Conservation (phyloP, 352 stramenopile genomes). For the Pythium graminicola region DNA sequence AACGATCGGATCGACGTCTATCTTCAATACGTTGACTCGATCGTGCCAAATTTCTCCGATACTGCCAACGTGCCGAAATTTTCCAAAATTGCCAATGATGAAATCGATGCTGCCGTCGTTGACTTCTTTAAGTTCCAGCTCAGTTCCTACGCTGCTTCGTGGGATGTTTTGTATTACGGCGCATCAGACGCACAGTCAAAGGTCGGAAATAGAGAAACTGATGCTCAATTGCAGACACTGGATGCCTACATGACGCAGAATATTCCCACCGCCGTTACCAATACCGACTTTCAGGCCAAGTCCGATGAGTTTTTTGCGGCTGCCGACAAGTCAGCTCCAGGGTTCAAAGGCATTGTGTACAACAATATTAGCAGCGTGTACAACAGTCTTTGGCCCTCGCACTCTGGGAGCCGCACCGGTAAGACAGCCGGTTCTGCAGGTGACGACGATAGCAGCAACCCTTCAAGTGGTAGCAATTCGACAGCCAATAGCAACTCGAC, state of each 20-base stretch:
- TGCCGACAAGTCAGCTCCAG: not conserved
- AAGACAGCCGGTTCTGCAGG: not conserved
- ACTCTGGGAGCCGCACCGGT: not conserved
- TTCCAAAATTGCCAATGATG: not conserved
- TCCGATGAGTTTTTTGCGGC: slow-evolving; percentile 1
- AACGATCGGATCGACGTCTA: slow-evolving; percentile 1
- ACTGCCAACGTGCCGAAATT: not conserved
- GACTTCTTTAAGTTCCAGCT: slow-evolving; percentile 14
- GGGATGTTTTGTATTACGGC: slow-evolving; percentile 5
- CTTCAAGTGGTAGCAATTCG: no score
- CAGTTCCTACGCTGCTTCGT: slow-evolving; percentile 1
- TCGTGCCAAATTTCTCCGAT: slow-evolving; percentile 1
- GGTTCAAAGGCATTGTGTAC: not conserved
- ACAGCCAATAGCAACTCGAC: no score
- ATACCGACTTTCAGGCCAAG: not conserved
- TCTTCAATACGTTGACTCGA: not conserved
- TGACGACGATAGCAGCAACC: no score
- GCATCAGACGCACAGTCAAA: not conserved
- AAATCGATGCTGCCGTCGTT: not conserved
- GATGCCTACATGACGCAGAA: slow-evolving; percentile 6
- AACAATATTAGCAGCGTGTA: not conserved
- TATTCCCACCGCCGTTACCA: not conserved
- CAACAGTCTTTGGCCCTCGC: not conserved
- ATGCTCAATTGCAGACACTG: not conserved
- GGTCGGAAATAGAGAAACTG: not conserved